Conservation (phyloP, 148 eudicot species). For the Rhododendron mucronatum region DNA sequence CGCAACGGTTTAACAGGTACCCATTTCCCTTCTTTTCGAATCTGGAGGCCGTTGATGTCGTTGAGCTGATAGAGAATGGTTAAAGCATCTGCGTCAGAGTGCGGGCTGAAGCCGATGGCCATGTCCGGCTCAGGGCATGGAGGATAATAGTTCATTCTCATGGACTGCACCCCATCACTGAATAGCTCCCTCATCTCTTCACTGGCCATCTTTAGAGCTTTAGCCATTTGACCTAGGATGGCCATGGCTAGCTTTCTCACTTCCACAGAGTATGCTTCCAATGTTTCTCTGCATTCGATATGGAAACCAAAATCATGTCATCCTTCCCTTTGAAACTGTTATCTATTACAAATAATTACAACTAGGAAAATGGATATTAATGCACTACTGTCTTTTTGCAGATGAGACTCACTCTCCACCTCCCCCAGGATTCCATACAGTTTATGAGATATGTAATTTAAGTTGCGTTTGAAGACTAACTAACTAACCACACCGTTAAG, state of each 20-base stretch:
- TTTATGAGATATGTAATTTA: background rate
- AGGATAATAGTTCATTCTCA: constrained; percentile 75
- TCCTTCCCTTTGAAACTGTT: background rate
- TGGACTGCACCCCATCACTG: constrained; percentile 43
- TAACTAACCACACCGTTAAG: background rate
- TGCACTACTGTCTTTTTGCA: background rate
- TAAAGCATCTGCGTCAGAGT: constrained; percentile 56
- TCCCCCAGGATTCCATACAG: background rate
- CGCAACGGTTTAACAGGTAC: constrained; percentile 35
- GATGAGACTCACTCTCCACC: background rate
- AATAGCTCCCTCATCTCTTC: constrained; percentile 38
- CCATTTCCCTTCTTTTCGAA: constrained; percentile 59
- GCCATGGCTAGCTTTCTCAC: constrained; percentile 32
- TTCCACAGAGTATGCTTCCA: constrained; percentile 41
- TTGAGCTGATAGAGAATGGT: constrained; percentile 58
- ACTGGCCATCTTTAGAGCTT: constrained; percentile 41
- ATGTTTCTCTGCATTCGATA: constrained; percentile 26
- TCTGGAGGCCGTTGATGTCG: constrained; percentile 50
- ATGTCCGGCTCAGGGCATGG: constrained; percentile 61
- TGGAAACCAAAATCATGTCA: background rate
- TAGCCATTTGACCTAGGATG: constrained; percentile 37
- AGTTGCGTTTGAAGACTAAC: background rate
- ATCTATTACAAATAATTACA: too few species aligned
- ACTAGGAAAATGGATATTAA: too few species aligned
- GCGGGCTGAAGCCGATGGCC: constrained; percentile 54